Conservation (phyloP, 2,329 filamentous ascomycete species). For the Fusarium succisae region DNA sequence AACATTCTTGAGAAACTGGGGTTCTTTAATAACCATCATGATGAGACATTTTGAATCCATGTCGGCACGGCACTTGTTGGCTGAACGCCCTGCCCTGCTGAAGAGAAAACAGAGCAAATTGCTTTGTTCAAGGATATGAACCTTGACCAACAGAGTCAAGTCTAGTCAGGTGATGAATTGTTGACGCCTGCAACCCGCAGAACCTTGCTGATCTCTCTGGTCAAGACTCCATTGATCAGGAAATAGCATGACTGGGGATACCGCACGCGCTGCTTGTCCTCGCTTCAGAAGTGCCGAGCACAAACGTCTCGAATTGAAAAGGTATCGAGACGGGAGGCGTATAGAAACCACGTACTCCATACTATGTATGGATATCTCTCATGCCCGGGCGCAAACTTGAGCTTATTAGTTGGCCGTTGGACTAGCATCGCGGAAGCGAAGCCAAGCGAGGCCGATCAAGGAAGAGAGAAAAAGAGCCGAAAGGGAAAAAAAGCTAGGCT, state of each 20-base stretch:
- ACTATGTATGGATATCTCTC: conserved; percentile 5
- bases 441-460: conserved; percentile 9
- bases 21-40: neutral
- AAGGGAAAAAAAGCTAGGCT: neutral
- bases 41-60: conserved; percentile 22
- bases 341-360: neutral
- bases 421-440: conserved; percentile 11
- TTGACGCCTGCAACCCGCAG: conserved; percentile 38
- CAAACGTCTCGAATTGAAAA: conserved; percentile 8
- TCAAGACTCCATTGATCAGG: neutral
- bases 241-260: neutral
- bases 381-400: conserved; percentile 30
- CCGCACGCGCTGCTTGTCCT: neutral
- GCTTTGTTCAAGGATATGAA: neutral
- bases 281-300: conserved; percentile 25
- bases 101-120: neutral
- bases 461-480: conserved; percentile 1
- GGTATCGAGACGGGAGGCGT: conserved; percentile 24
- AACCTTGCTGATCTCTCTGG: conserved; percentile 16
- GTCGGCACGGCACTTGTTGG: conserved; percentile 29
- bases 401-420: conserved; percentile 22
- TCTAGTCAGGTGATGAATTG: conserved; percentile 40
- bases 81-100: neutral
- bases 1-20: conserved; percentile 26
- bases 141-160: conserved; percentile 31